Base-by-base conservation (phyloP, 2,329 filamentous ascomycete genomes). In the Dactylellina parvicollis region DNA sequence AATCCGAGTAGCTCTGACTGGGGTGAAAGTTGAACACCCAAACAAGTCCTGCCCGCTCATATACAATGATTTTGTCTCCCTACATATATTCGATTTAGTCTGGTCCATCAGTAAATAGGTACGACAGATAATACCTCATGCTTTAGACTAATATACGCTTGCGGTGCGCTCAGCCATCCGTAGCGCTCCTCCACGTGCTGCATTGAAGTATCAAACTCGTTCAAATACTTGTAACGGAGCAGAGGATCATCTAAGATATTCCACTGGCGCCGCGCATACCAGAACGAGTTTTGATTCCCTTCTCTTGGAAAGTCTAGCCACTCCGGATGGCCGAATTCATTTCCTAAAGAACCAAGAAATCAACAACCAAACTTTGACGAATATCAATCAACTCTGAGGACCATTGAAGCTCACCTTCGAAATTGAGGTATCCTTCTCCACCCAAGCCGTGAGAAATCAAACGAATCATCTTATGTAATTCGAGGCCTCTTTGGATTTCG, bases 11-110 rank as follows among this genome's bases (percentile, higher is more conserved):
- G 81, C 92, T 96, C 76, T 89, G 83, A 26, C 86, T 87, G 0
- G 91, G 88, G 80, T 98, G 89, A 85, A 98, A 97, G 83, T 99
- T 99, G 86, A 99, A 98, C 77, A 97, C 86, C 84, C 93, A 99
- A 9, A 99, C 84, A 69, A 96, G 83, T 0, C 93, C 93, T 1
- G 88, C 95, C 30, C 95, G 88, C 83, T 99, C 95, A 80, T 97
- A 99, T 2, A 96, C 93, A 76, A 99, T 88, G 44, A 98, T 89
- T 83, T 98, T 99, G 83, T 99, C 95, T 18, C 82, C 84, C 79
- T 59, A 24, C 0, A 55, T 4, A 20, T 12, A 24, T 49, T 8
- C 5, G 36, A 1, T 14, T 34, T 2, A n/a, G 8, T n/a, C 3
- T 9, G 9, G 9, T 18, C 12, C 5, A 60, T 4, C 16, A 32